Evolutionary conservation across 208 protist species (phyloP), one percentile per base, ranked within the genome.

Genomic region (Balamuthia mandrillaris): DNA sequence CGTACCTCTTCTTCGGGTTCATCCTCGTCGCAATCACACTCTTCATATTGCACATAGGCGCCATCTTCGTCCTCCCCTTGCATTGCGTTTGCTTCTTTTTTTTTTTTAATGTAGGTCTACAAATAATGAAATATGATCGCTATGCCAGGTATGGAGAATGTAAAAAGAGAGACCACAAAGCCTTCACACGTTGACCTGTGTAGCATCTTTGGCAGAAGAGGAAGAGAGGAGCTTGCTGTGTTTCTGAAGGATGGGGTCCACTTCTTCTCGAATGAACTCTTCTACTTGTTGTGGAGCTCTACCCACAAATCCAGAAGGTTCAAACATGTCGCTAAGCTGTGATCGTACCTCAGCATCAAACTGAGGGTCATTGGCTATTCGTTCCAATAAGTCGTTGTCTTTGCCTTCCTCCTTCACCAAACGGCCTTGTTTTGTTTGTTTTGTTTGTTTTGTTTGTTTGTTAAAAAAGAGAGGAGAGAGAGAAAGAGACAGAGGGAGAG

Each of bases 321-420:
- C 86, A 35, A 90, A 37, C 39, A 92, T 63, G 4, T 21, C 56
- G 37, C 91, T 79, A 37, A 92, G 51, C 33, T 87, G 16, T 27
- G 47, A 45, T 16, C 65, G 52, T 44, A 90, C 79, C 14, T 87
- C 33, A 16, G 68, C 37, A n/a, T n/a, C n/a, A 82, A 94, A 94
- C 41, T 79, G 72, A 16, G 41, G 63, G 85, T 83, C 47, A 52
- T 44, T 56, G 42, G 56, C 65, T 12, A 94, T 86, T 51, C 91
- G 85, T 7, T 92, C 82, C 27, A 94, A 78, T 16, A 94, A 86
- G 86, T 94, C 91, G 83, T 93, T 93, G 27, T 86, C 51, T 18
- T n/a, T 21, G 27, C 91, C 91, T 24, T 90, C 49, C 52, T 86
- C 41, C 78, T 93, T 93, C 10, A 94, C 87, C 47, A 70, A 14